phyloP scores from a whole-genome alignment of 2,329 filamentous ascomycete species.

The Aspergillus sp. region DNA sequence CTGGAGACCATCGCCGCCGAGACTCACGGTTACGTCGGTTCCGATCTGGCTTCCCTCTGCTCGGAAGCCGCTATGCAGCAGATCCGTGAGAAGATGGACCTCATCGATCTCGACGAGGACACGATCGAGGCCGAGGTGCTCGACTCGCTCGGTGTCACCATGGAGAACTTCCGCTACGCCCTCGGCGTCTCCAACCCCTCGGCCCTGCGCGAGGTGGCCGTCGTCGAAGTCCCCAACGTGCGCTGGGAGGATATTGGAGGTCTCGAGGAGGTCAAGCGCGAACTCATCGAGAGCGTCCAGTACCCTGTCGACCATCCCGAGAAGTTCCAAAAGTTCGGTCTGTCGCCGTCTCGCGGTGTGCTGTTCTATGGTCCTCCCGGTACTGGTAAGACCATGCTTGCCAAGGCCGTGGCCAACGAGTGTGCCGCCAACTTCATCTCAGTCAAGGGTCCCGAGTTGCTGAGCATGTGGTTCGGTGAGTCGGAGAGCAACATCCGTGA shows the following conservation, averaged over 20 bases:
- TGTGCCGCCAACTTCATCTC: constrained; percentile 99
- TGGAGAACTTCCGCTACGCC: constrained; percentile 99
- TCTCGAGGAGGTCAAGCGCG: constrained; percentile 96
- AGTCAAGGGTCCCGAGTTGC: constrained; percentile 94
- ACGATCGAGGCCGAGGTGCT: constrained; percentile 98
- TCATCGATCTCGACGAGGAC: constrained; percentile 97
- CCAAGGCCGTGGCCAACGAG: constrained; percentile 99
- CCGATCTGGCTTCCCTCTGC: constrained; percentile 95
- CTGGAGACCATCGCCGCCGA: constrained; percentile 94
- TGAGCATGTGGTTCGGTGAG: constrained; percentile 99
- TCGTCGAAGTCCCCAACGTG: constrained; percentile 98
- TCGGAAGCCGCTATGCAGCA: constrained; percentile 99
- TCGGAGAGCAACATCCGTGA: constrained; percentile 99
- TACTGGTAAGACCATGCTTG: constrained; percentile 99
- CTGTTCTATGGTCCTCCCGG: constrained; percentile 98
- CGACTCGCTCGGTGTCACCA: constrained; percentile 95
- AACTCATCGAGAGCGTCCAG: constrained; percentile 97
- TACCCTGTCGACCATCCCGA: constrained; percentile 99
- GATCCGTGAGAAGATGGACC: constrained; percentile 99
- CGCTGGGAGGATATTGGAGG: constrained; percentile 99
- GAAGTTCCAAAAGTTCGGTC: constrained; percentile 99
- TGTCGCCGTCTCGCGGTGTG: constrained; percentile 96
- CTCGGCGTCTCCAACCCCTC: constrained; percentile 98
- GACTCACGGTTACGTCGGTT: constrained; percentile 98
- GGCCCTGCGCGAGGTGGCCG: constrained; percentile 95